Percentiles rank a stretch among this genome's conserved stretches.
Evolutionary conservation across 2,329 filamentous ascomycete species (phyloP).

Genomic region (Chaetothyriales sp.): DNA sequence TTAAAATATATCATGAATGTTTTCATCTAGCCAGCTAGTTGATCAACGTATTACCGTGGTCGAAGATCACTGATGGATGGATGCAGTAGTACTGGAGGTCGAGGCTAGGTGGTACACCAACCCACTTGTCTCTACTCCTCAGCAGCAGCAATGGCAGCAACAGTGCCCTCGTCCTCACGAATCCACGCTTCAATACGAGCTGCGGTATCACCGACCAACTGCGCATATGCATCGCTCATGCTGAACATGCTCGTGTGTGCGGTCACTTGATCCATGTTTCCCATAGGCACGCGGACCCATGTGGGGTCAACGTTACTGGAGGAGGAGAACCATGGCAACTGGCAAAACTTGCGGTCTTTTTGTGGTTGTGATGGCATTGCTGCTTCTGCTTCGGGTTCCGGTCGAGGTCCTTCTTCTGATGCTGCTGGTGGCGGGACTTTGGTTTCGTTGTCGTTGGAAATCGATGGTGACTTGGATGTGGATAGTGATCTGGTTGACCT

Average conservation of each 20-base stretch:
- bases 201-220: slow-evolving; percentile 60
- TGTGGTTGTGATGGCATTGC: slow-evolving; percentile 23
- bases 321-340: slow-evolving; percentile 45
- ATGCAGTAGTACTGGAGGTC: too few relatives aligned
- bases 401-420: slow-evolving; percentile 37
- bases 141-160: not conserved
- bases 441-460: not conserved
- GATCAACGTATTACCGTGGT: too few relatives aligned
- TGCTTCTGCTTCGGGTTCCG: slow-evolving; percentile 28
- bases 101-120: too few relatives aligned
- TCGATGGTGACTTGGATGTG: not conserved
- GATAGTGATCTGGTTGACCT: not conserved
- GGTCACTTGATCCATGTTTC: slow-evolving; percentile 66
- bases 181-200: slow-evolving; percentile 55
- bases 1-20: too few relatives aligned
- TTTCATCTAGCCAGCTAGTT: too few relatives aligned
- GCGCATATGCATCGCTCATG: slow-evolving; percentile 53
- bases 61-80: too few relatives aligned
- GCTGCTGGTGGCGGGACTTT: slow-evolving; percentile 34
- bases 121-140: too few relatives aligned
- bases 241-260: slow-evolving; percentile 77
- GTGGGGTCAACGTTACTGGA: slow-evolving; percentile 45
- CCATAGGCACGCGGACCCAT: slow-evolving; percentile 71
- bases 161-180: not conserved
- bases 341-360: slow-evolving; percentile 65